Base-by-base conservation (phyloP, 2,329 filamentous ascomycete species). In the Didymella arachidicola region DNA sequence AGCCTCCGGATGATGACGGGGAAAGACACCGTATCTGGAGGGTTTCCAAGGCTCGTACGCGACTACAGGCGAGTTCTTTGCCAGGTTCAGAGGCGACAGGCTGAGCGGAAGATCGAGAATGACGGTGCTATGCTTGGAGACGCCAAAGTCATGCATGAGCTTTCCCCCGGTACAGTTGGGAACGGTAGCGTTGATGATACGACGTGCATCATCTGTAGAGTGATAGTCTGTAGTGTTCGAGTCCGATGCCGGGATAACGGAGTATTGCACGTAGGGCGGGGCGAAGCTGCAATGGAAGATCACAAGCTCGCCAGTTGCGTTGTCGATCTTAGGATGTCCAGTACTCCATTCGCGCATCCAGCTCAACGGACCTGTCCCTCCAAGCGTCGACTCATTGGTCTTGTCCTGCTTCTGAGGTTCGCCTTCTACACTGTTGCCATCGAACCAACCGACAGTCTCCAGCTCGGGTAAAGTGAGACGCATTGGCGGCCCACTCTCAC, bases 81-180 rank as follows among this genome's bases (percentile, higher is more conserved):
- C 68, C 27, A 87, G 78, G 57, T 89, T 89, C 39, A 86, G 70
- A 0, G 88, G 87, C 58, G 90, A 84, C 1, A 91, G 78, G 0
- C 84, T 86, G 0, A 91, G 78, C 0, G 89, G 89, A 10, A 91
- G 79, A 66, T 92, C 89, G 76, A 91, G 82, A 54, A 91, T 89
- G 36, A 91, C 77, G 0, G 88, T 89, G 66, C 90, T 82, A 5
- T 70, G 73, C 5, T 77, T 80, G 1, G 88, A 89, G 1, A 88
- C 88, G 14, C 89, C 89, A 73, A 91, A 91, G 71, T 91, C 89
- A 69, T 91, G 89, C 87, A 91, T 91, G 83, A 91, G 88, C 70
- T 88, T 90, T 1, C 87, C 85, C 1, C 84, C 84, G 4, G 79
- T 78, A 26, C 91, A 80, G 0, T 88, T 87, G 0, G 87, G 83